Percentiles rank a stretch among this genome's conserved stretches.
Conservation (phyloP, 192 early-diverging fungal genomes). For the Coemansia sp. region DNA sequence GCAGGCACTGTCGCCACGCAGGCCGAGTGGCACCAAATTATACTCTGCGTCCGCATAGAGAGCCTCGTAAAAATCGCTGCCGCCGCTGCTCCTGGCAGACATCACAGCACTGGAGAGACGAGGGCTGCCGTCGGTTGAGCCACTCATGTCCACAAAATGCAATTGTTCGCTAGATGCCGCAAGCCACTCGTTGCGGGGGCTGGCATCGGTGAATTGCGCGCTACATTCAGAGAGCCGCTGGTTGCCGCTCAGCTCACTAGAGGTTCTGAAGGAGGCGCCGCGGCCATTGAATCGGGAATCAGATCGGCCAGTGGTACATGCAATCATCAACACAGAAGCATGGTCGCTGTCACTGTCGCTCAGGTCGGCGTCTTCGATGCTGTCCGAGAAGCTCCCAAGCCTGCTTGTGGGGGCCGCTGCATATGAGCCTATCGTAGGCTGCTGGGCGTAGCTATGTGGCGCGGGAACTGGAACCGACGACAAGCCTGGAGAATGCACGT, state of each 20-base stretch:
- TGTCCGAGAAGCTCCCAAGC: neutral
- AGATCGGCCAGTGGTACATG: slow-evolving; percentile 1
- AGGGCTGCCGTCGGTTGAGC: slow-evolving; percentile 4
- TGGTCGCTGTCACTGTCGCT: slow-evolving; percentile 4
- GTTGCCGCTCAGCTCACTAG: neutral
- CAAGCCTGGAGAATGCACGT: neutral
- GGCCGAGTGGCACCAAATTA: slow-evolving; percentile 3
- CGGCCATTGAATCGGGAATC: slow-evolving; percentile 11
- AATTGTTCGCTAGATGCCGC: slow-evolving; percentile 11
- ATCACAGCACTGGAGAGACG: slow-evolving; percentile 3
- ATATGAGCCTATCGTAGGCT: neutral
- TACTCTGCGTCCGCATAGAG: slow-evolving; percentile 9
- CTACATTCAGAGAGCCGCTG: slow-evolving; percentile 12
- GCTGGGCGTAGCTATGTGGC: neutral
- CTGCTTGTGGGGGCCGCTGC: neutral
- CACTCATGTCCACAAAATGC: slow-evolving; percentile 4
- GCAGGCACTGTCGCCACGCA: slow-evolving; percentile 10
- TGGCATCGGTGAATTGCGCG: slow-evolving; percentile 12
- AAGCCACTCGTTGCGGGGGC: slow-evolving; percentile 13
- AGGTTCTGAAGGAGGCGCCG: neutral
- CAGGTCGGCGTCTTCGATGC: neutral
- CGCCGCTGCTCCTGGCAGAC: slow-evolving; percentile 10
- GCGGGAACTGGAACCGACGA: slow-evolving; percentile 6
- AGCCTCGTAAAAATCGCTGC: slow-evolving; percentile 10
- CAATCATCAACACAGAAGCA: slow-evolving; percentile 12